Evolutionary conservation across 148 eudicot species (phyloP), one percentile per base, ranked within the genome.

Genomic region (Heliosperma pusillum): DNA sequence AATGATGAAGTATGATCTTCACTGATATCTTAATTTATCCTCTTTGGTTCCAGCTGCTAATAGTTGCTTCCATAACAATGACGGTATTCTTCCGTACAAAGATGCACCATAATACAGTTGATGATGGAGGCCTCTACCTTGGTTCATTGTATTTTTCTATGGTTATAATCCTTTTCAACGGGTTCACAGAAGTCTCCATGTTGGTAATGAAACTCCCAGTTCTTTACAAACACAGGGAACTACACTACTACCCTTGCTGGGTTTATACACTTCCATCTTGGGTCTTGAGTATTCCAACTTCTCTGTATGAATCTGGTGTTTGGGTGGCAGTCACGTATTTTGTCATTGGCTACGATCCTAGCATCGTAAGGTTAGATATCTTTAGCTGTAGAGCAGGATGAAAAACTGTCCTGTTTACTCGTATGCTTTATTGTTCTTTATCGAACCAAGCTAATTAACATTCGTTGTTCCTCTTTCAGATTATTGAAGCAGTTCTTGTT

Each of bases 141-240:
- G 99, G 99, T 68, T 89, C 87, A 62, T 81, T 95, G 77, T 95
- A 92, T 76, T 92, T 95, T 80, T 87, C 97, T 20, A 95, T 95
- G 99, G 99, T 95, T 75, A 92, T 92, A 69, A 88, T 95, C 45
- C 97, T 95, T 66, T 95, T 95, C 80, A 95, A 95, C 77, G 99
- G 99, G 77, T 95, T 95, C 85, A 95, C 97, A 4, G 99, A 95
- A 92, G 99, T 95, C 74, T 84, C 99, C 19, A 90, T 95, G 99
- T 69, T 95, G 66, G 97, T 95, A 56, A 86, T 89, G 44, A 95
- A 92, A 82, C 97, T 95, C 84, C 97, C 97, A 33, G 83, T 92
- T 69, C 74, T 95, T 59, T 95, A 95, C 88, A 95, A 95, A 87
- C 92, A 95, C 77, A 86, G 99, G 79, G 97, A 90, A 82, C 81